These are phyloP conservation scores for Gleditsia sinensis DNA, from an alignment of 306 rosid genomes.

Conservation along the genomic window DNA sequence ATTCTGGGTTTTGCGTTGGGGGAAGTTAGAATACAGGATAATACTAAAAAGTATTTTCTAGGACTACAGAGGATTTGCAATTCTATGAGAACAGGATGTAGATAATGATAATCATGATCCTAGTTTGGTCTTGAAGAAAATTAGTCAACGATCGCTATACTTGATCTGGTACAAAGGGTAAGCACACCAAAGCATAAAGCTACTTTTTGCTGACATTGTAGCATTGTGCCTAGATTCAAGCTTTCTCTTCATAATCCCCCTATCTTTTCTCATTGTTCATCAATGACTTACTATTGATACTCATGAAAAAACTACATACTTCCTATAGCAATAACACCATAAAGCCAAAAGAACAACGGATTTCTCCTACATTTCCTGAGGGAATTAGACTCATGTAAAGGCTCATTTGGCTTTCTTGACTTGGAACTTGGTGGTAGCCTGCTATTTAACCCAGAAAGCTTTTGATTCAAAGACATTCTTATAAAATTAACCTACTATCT, in stretches of 20 bases:
- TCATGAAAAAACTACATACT: no score
- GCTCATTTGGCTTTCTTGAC: slow-evolving; percentile 61
- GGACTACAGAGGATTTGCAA: no score
- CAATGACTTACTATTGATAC: slow-evolving; percentile 41
- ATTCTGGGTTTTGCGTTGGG: no score
- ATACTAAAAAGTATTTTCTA: no score
- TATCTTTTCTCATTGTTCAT: slow-evolving; percentile 39
- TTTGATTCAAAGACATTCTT: slow-evolving; percentile 69
- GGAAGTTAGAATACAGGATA: no score
- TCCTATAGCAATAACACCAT: slow-evolving; percentile 44
- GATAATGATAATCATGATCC: no score
- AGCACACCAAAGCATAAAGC: slow-evolving; percentile 58
- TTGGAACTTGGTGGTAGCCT: slow-evolving; percentile 49
- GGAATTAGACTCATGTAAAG: slow-evolving; percentile 51
- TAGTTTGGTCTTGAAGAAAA: no score
- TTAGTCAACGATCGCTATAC: no score
- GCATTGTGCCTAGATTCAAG: slow-evolving; percentile 54
- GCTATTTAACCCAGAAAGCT: slow-evolving; percentile 60
- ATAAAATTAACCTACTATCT: slow-evolving; percentile 43
- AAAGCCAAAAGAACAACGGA: slow-evolving; percentile 50
- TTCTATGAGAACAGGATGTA: no score
- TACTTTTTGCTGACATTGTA: slow-evolving; percentile 66
- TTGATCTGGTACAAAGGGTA: slow-evolving; percentile 76
- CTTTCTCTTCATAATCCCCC: slow-evolving; percentile 46
- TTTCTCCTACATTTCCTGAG: slow-evolving; percentile 48